These are phyloP conservation scores for Silene noctiflora DNA, from an alignment of 179 eudicot genomes.

Conservation along the genomic window DNA sequence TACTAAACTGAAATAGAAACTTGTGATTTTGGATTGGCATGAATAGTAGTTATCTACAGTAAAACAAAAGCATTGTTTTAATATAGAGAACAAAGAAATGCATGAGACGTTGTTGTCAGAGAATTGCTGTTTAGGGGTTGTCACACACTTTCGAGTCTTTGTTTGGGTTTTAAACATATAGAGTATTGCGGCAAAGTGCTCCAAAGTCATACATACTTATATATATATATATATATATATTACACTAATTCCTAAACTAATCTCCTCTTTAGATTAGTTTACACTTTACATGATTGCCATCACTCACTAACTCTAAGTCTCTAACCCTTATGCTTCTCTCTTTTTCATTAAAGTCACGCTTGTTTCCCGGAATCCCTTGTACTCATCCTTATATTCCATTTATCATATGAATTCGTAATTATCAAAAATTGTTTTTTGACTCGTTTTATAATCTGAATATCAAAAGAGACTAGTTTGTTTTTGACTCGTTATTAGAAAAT, in stretches of 20 bases:
- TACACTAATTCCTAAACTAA: constrained; percentile 17
- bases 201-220: not conserved
- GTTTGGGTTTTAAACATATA: not conserved
- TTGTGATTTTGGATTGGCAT: no score
- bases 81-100: no score
- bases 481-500: no score
- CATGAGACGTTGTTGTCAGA: constrained; percentile 21
- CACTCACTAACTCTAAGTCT: constrained; percentile 15
- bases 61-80: not conserved
- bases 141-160: constrained; percentile 21
- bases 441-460: no score
- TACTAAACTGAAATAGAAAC: no score
- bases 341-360: not conserved
- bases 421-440: no score
- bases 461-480: no score
- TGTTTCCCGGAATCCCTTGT: not conserved
- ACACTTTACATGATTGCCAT: not conserved
- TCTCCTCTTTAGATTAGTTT: not conserved
- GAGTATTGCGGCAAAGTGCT: constrained; percentile 7
- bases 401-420: no score
- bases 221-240: no score
- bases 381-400: no score
- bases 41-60: no score
- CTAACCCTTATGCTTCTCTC: constrained; percentile 1
- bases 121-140: constrained; percentile 23